phyloP scores from a whole-genome alignment of 2,329 filamentous ascomycete species.

The Alternaria panax region DNA sequence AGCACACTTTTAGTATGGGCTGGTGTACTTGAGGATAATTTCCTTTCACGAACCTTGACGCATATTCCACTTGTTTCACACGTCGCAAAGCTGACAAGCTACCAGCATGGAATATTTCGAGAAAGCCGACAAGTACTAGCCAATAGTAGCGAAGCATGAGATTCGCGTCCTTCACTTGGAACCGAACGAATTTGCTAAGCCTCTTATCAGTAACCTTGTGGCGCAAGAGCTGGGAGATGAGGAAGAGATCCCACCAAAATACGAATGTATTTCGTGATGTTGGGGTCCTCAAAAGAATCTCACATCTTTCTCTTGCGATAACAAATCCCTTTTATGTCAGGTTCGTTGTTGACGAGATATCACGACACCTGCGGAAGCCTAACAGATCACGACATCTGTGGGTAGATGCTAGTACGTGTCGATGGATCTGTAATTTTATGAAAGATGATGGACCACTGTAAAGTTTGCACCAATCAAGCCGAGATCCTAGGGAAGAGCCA shows the following conservation, averaged over 20 bases:
- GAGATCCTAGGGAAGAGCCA: fast-evolving
- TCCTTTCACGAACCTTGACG: too few relatives aligned
- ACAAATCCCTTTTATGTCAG: fast-evolving
- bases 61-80: neutral
- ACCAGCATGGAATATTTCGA: neutral
- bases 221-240: neutral
- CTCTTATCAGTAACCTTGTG: neutral
- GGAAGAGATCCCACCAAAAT: fast-evolving
- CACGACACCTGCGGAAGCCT: neutral
- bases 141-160: fast-evolving
- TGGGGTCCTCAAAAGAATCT: neutral
- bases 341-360: fast-evolving
- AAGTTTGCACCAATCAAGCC: neutral
- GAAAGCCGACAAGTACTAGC: fast-evolving
- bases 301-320: fast-evolving
- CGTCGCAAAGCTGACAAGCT: neutral
- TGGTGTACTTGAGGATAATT: too few relatives aligned
- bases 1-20: too few relatives aligned
- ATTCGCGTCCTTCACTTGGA: neutral
- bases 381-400: neutral
- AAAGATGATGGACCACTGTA: neutral
- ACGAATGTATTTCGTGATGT: neutral
- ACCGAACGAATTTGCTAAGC: neutral
- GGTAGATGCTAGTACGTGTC: neutral
- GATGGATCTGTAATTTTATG: neutral